A percentile compares a stretch with the other conserved stretches of the same genome.
Conservation (phyloP, 805 yeast genomes). For the Tetrapisispora namnaoensis region DNA sequence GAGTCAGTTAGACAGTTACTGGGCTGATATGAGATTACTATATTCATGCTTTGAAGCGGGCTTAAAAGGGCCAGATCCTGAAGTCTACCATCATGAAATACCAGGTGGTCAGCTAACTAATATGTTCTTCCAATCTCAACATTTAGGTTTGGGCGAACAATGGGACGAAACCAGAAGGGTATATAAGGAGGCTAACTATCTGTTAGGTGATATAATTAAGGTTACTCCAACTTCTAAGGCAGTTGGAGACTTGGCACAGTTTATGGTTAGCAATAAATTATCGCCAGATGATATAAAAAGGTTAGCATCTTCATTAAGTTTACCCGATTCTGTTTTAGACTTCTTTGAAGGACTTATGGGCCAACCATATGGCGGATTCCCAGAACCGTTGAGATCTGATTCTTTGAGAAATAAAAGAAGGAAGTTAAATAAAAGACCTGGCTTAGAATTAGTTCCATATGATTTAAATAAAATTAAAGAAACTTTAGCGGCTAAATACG, state of each 20-base stretch:
- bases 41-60: slow-evolving; percentile 97
- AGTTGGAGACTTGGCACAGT: slow-evolving; percentile 96
- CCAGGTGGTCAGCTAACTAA: slow-evolving; percentile 99
- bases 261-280: slow-evolving; percentile 92
- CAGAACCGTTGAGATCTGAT: slow-evolving; percentile 91
- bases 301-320: slow-evolving; percentile 81
- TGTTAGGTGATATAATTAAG: slow-evolving; percentile 91
- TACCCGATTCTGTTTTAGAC: slow-evolving; percentile 96
- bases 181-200: slow-evolving; percentile 76
- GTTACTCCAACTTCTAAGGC: slow-evolving; percentile 98
- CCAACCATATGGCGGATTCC: slow-evolving; percentile 98
- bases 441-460: slow-evolving; percentile 73
- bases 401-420: slow-evolving; percentile 84
- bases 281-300: slow-evolving; percentile 71
- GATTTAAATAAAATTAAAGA: slow-evolving; percentile 60
- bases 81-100: slow-evolving; percentile 92
- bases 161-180: slow-evolving; percentile 94
- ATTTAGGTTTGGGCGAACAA: slow-evolving; percentile 89
- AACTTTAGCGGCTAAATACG: slow-evolving; percentile 67
- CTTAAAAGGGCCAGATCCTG: slow-evolving; percentile 98
- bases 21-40: slow-evolving; percentile 96
- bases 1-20: slow-evolving; percentile 79
- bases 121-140: slow-evolving; percentile 95
- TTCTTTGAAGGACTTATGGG: slow-evolving; percentile 98
- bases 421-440: slow-evolving; percentile 82